These are phyloP conservation scores for Hypoxylon fuscum DNA, from an alignment of 495 filamentous ascomycete species.

Conservation along the genomic window DNA sequence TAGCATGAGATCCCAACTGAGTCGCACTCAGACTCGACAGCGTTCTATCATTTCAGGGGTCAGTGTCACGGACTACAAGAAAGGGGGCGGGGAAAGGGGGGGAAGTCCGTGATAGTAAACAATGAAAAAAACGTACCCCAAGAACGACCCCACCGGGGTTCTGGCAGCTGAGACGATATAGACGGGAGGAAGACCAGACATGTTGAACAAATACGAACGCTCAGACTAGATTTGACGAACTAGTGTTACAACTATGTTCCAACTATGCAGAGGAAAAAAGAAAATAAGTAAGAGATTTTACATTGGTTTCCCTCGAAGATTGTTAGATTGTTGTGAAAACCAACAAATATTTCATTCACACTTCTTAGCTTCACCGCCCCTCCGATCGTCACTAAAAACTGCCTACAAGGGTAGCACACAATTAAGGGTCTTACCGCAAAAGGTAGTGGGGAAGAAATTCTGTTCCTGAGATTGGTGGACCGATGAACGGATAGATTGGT, in stretches of 20 bases:
- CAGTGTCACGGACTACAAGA: constrained; percentile 23
- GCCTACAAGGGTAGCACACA: constrained; percentile 1
- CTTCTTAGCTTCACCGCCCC: constrained; percentile 30
- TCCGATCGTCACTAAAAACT: constrained; percentile 26
- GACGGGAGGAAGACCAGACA: constrained; percentile 78
- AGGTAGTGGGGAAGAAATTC: constrained; percentile 18
- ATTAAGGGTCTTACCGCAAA: constrained; percentile 14
- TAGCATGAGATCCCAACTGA: constrained; percentile 88
- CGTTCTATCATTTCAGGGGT: constrained; percentile 57
- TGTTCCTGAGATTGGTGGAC: constrained; percentile 23
- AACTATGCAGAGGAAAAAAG: constrained; percentile 14
- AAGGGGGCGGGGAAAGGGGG: constrained; percentile 7
- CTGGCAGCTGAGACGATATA: constrained; percentile 94
- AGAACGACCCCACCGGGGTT: constrained; percentile 91
- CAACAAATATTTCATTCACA: too few relatives aligned
- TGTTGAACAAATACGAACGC: constrained; percentile 47
- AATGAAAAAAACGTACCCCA: constrained; percentile 74
- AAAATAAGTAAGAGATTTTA: constrained; percentile 14
- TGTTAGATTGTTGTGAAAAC: too few relatives aligned
- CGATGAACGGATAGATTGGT: background rate
- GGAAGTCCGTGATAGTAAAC: constrained; percentile 4
- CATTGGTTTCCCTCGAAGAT: too few relatives aligned
- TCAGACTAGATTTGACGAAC: background rate
- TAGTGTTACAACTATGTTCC: too few relatives aligned
- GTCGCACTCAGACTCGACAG: constrained; percentile 85